These are phyloP conservation scores for Dryas integrifolia DNA, from an alignment of 331 rosid genomes.

Conservation along the genomic window DNA sequence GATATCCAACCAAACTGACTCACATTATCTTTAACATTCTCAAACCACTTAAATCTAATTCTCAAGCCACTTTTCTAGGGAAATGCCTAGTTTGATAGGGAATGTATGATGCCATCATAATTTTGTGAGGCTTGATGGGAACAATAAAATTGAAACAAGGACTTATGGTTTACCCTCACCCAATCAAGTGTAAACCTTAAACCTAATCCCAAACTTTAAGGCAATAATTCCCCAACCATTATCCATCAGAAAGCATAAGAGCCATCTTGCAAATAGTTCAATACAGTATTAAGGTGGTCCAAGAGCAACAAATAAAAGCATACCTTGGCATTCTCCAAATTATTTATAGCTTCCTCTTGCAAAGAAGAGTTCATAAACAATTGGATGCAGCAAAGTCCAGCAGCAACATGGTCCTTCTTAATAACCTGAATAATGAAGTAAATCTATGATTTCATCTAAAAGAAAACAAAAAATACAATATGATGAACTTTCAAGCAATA, in stretches of 20 bases:
- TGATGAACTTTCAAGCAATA: not conserved
- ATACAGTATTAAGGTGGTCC: not conserved
- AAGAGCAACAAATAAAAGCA: slow-evolving; percentile 10
- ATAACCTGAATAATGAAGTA: slow-evolving; percentile 57
- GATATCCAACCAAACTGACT: not conserved
- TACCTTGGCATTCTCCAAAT: slow-evolving; percentile 96
- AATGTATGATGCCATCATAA: not conserved
- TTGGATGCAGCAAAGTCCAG: slow-evolving; percentile 98
- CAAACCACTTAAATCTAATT: not conserved
- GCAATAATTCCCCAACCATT: slow-evolving; percentile 2
- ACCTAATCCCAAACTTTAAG: not conserved
- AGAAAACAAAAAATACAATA: not conserved
- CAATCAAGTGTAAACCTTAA: not conserved
- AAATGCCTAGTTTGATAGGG: no score
- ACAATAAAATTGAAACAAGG: not conserved
- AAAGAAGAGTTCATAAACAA: slow-evolving; percentile 80
- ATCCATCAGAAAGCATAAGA: slow-evolving; percentile 3
- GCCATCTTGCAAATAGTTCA: not conserved
- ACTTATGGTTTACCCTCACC: not conserved
- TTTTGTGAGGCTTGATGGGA: not conserved
- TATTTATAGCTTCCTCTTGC: slow-evolving; percentile 90
- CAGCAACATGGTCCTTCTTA: slow-evolving; percentile 87
- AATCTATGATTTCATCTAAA: slow-evolving; percentile 1
- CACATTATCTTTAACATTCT: not conserved
- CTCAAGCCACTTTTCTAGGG: not conserved